phyloP scores from a whole-genome alignment of 352 stramenopile genomes.

The Globisporangium canariense region DNA sequence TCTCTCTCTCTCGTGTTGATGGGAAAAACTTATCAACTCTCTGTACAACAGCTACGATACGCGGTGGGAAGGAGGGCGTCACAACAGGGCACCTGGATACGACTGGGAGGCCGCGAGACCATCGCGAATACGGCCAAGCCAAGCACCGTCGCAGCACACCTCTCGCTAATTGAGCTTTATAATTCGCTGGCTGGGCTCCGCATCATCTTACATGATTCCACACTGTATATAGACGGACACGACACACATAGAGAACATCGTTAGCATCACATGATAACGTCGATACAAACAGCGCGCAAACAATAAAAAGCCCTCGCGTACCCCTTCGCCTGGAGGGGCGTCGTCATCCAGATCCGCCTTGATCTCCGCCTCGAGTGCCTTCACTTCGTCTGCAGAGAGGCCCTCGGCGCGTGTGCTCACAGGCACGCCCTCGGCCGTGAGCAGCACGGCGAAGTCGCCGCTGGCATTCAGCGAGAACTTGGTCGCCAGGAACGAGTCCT shows the following conservation, averaged over 20 bases:
- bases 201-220: conserved; percentile 34
- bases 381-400: conserved; percentile 54
- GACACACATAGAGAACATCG: background rate
- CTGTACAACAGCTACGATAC: conserved; percentile 10
- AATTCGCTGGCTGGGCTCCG: conserved; percentile 5
- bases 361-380: conserved; percentile 52
- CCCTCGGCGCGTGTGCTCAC: conserved; percentile 67
- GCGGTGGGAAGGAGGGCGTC: background rate
- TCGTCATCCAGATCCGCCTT: conserved; percentile 51
- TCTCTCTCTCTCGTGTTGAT: conserved; percentile 7
- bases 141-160: background rate
- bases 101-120: background rate
- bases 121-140: background rate
- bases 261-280: background rate
- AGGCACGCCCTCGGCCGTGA: conserved; percentile 59
- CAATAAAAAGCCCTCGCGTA: conserved; percentile 27
- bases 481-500: conserved; percentile 75
- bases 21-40: conserved; percentile 7
- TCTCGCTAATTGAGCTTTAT: conserved; percentile 5
- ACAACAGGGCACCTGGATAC: background rate
- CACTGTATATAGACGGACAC: conserved; percentile 17
- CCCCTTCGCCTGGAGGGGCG: conserved; percentile 41
- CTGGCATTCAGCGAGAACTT: conserved; percentile 75
- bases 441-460: conserved; percentile 65
- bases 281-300: background rate